Evolutionary conservation across 805 yeast genomes (phyloP), one percentile per base, ranked within the genome.

Genomic region (Debaryomyces tyrocola): DNA sequence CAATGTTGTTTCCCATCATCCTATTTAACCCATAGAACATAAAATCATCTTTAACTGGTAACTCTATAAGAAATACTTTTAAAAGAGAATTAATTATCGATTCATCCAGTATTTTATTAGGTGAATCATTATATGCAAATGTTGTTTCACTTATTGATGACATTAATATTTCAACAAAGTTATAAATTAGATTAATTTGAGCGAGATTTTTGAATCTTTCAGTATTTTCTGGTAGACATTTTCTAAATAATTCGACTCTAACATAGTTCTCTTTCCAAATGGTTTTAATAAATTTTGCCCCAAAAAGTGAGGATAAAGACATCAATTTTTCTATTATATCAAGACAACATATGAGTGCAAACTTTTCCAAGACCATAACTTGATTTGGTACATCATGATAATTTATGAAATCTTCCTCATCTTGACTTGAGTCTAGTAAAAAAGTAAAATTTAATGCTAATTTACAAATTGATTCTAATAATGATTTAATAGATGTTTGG

Each of bases 271-370:
- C 70, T 36, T 45, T 45, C 63, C 69, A 64, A 18, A 60, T 49
- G 10, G 33, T 36, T 15, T 47, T 39, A 6, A 60, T 55, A 37
- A 53, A 56, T 10, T 42, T 47, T 10, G 49, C 39, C 6, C 60
- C 73, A 46, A 54, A 56, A 41, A 57, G 54, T 1, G 70, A 49
- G 9, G 69, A 45, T 10, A 62, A 47, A 1, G 56, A 59, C 11
- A 70, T 55, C 14, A 81, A 59, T 0, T 69, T 64, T 53, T 84
- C 90, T 17, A 85, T 52, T 2, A 82, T 64, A 55, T 85, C 90
- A 61, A 80, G 70, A 2, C 80, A 65, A 57, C 75, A 79, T 0
- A 77, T 60, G 5, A 83, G 63, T 0, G 73, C 69, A 48, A 83
- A 70, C 24, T 76, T 75, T 45, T 83, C 82, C 2, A 84, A 58